phyloP scores from a whole-genome alignment of 176 grass and related monocot species.

The Neostapfia colusana region DNA sequence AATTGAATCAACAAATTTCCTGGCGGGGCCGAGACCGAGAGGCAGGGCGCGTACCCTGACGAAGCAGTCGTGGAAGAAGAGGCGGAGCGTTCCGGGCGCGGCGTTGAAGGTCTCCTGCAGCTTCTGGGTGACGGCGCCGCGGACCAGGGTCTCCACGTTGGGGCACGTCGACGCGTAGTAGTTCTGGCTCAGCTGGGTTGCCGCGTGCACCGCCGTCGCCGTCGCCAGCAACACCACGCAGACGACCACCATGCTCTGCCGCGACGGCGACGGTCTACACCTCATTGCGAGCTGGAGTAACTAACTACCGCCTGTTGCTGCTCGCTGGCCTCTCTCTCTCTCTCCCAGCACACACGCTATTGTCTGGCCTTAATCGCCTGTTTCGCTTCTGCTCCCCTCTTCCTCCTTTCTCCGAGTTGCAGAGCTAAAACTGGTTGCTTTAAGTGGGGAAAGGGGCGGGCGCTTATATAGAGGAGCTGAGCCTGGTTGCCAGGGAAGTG shows the following conservation, averaged over 20 bases:
- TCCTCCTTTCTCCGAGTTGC: neutral
- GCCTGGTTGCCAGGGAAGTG: neutral
- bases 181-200: slow-evolving; percentile 44
- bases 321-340: neutral
- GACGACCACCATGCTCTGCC: neutral
- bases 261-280: neutral
- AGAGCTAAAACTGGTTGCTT: slow-evolving; percentile 30
- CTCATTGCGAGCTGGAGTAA: slow-evolving; percentile 12
- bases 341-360: no score
- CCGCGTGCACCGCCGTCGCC: neutral
- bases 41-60: slow-evolving; percentile 46
- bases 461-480: slow-evolving; percentile 49
- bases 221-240: neutral
- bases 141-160: slow-evolving; percentile 64
- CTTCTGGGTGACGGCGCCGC: slow-evolving; percentile 56
- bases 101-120: slow-evolving; percentile 54
- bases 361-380: slow-evolving; percentile 26
- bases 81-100: slow-evolving; percentile 66
- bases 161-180: slow-evolving; percentile 69
- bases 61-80: slow-evolving; percentile 93
- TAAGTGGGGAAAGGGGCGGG: slow-evolving; percentile 47
- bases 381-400: neutral
- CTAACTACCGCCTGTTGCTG: neutral
- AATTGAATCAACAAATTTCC: no score
- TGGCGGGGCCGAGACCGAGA: no score